These are phyloP conservation scores for Pseudopithomyces maydicus DNA, from an alignment of 2,329 filamentous ascomycete species.

Conservation along the genomic window DNA sequence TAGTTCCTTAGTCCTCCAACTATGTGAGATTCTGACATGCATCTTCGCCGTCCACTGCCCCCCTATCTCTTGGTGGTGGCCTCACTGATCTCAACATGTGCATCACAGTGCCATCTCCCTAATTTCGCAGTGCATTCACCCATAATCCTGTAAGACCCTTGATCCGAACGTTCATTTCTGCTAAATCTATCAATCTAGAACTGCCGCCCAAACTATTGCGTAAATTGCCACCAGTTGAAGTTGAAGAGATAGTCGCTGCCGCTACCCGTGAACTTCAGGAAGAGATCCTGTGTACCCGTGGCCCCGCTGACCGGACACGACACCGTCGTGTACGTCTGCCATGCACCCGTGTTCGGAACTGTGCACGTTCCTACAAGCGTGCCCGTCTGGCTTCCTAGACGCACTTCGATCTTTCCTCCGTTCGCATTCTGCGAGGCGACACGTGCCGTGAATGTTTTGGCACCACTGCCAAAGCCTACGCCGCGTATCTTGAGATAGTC, in stretches of 20 bases:
- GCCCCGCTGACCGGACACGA: constrained; percentile 19
- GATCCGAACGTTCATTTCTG: too few relatives aligned
- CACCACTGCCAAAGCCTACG: constrained; percentile 18
- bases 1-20: too few relatives aligned
- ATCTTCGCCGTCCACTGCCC: too few relatives aligned
- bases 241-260: constrained; percentile 15
- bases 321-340: constrained; percentile 17
- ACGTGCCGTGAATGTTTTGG: constrained; percentile 17
- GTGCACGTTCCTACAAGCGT: constrained; percentile 19
- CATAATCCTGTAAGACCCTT: too few relatives aligned
- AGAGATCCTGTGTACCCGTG: constrained; percentile 19
- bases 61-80: too few relatives aligned
- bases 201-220: not conserved
- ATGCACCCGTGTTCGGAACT: constrained; percentile 15
- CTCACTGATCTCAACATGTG: too few relatives aligned
- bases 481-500: constrained; percentile 23
- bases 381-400: constrained; percentile 17
- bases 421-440: constrained; percentile 11
- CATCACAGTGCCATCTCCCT: too few relatives aligned
- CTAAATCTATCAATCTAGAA: too few relatives aligned
- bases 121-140: too few relatives aligned
- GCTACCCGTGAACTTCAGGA: constrained; percentile 18
- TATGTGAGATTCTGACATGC: too few relatives aligned
- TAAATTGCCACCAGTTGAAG: constrained; percentile 23
- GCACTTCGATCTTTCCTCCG: constrained; percentile 21